Base-by-base conservation (phyloP, 2,329 filamentous ascomycete species). In the Bipolaris bicolor region DNA sequence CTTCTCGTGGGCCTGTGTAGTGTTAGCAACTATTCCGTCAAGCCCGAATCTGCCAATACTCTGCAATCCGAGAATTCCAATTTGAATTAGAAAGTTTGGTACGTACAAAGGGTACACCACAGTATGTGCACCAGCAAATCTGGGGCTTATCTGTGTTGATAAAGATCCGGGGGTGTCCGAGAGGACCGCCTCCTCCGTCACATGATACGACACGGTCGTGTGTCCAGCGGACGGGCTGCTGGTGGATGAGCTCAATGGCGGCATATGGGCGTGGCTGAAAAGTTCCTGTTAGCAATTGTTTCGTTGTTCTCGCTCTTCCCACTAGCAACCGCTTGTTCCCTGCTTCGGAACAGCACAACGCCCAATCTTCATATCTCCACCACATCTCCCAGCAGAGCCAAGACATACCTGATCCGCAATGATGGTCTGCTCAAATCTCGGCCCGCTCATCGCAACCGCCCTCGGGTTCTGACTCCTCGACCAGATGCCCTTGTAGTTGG, bases 141-240 rank as follows among this genome's bases (percentile, higher is more conserved):
- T 98, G 88, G 41, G 95, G 91, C 84, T 97, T 98, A 80, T 99
- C 95, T 66, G 90, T 89, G 81, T 99, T 99, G 86, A 99, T 99
- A 78, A 92, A 99, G 80, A 99, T 90, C 73, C 87, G 86, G 48
- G 95, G 95, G 78, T 99, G 95, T 41, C 95, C 95, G 53, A 91
- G 82, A 31, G 93, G 89, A 44, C 94, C 95, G 66, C 93, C 93
- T 57, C 94, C 95, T 57, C 95, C 95, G 72, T 98, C 93, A 76
- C 95, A 99, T 43, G 88, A 88, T 49, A 96, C 94, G 47, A 90
- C 79, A 60, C 88, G 86, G 63, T 91, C 85, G 75, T 97, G 89
- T 58, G 89, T 91, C 94, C 95, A 99, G 77, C 87, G 86, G 34
- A 99, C 95, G 18, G 93, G 94, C 79, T 97, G 90, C 82, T 93